phyloP scores from a whole-genome alignment of 2,329 filamentous ascomycete genomes.

The Neonectria sp. region DNA sequence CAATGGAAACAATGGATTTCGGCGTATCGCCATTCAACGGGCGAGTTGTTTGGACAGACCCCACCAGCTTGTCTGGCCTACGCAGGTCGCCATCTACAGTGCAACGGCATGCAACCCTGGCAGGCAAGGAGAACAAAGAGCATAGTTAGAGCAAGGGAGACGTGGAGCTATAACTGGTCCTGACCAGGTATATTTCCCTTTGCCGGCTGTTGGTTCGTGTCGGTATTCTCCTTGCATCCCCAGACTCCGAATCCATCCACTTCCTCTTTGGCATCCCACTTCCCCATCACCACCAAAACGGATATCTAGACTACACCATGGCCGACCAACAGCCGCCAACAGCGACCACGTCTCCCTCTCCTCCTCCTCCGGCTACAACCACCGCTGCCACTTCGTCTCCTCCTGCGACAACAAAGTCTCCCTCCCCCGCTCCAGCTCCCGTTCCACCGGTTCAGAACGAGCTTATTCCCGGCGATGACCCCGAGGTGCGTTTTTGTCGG shows the following conservation, averaged over 20 bases:
- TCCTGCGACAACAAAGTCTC: not conserved
- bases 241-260: not conserved
- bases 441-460: constrained; percentile 36
- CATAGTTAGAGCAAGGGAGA: no score
- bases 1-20: not conserved
- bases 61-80: no score
- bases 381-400: constrained; percentile 2
- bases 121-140: no score
- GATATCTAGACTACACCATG: constrained; percentile 1
- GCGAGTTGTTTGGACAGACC: no score
- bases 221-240: no score
- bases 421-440: constrained; percentile 11
- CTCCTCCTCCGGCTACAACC: not conserved
- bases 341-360: constrained; percentile 1
- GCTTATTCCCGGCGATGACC: constrained; percentile 41
- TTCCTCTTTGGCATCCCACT: not conserved
- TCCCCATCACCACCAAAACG: not conserved
- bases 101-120: no score
- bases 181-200: not conserved
- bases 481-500: constrained; percentile 25
- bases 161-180: no score
- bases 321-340: not conserved
- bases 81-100: no score
- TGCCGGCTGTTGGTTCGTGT: not conserved
- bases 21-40: no score